These are phyloP conservation scores for Candida hungchunana DNA, from an alignment of 805 yeast genomes.

Conservation along the genomic window DNA sequence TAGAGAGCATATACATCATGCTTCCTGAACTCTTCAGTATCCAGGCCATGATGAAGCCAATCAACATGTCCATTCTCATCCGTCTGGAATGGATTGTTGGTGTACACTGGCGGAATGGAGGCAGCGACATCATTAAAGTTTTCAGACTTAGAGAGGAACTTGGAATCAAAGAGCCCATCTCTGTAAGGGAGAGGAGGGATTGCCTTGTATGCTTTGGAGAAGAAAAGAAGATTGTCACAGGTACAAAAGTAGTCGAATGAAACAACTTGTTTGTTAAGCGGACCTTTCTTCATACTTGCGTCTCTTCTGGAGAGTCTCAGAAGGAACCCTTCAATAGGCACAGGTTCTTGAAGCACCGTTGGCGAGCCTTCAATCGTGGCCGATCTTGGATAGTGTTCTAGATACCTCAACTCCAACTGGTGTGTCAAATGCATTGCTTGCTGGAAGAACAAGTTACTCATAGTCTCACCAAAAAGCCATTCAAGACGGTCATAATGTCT, in stretches of 20 bases:
- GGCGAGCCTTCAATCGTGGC: constrained; percentile 21
- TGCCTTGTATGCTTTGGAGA: constrained; percentile 49
- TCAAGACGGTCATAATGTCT: constrained; percentile 72
- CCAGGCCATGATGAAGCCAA: constrained; percentile 50
- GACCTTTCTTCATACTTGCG: constrained; percentile 36
- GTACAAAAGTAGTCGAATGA: constrained; percentile 63
- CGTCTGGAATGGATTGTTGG: constrained; percentile 51
- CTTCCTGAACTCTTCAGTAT: constrained; percentile 37
- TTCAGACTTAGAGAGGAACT: constrained; percentile 27
- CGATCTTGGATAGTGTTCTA: constrained; percentile 35
- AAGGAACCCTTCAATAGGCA: constrained; percentile 79
- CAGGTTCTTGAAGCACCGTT: constrained; percentile 51
- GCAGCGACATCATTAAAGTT: constrained; percentile 20
- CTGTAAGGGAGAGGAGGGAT: constrained; percentile 55
- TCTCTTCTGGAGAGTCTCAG: constrained; percentile 47
- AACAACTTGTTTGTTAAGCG: constrained; percentile 39
- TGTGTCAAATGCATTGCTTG: constrained; percentile 43
- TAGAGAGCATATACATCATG: constrained; percentile 57
- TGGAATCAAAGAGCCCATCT: constrained; percentile 13
- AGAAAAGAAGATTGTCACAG: constrained; percentile 56
- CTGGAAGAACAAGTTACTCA: constrained; percentile 38
- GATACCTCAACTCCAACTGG: constrained; percentile 57
- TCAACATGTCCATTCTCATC: constrained; percentile 47
- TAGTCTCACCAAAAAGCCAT: constrained; percentile 50
- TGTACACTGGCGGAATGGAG: constrained; percentile 35